A percentile compares a stretch with the other conserved stretches of the same genome.
Conservation (phyloP, 2,329 filamentous ascomycete species). For the Coccinonectria pachysandricola region DNA sequence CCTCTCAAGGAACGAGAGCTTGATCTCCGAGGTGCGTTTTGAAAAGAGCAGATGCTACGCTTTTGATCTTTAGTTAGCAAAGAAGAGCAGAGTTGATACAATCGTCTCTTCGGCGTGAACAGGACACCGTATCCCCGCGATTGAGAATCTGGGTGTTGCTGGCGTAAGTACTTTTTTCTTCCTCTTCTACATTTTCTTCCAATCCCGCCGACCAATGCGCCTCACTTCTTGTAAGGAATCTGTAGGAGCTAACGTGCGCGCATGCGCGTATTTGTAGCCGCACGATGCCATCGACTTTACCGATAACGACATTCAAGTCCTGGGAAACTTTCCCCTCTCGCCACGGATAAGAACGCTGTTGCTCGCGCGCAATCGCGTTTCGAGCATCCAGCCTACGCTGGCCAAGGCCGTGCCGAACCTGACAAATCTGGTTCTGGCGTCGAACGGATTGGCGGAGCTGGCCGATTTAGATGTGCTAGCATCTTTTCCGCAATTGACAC, state of each 20-base stretch:
- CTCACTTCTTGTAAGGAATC: no score
- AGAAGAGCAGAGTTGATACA: constrained; percentile 71
- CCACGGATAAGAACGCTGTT: constrained; percentile 81
- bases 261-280: constrained; percentile 46
- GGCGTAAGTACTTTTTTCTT: constrained; percentile 49
- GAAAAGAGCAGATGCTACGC: constrained; percentile 98
- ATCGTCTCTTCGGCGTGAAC: constrained; percentile 39
- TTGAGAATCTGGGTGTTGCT: constrained; percentile 95
- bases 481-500: constrained; percentile 59
- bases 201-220: background rate
- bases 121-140: constrained; percentile 96
- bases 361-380: constrained; percentile 79
- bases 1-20: constrained; percentile 97
- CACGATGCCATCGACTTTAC: constrained; percentile 97
- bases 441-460: constrained; percentile 75
- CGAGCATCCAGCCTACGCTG: constrained; percentile 67
- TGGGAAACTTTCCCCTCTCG: constrained; percentile 87
- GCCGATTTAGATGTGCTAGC: constrained; percentile 77
- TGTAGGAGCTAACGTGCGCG: constrained; percentile 5
- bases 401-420: constrained; percentile 71
- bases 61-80: constrained; percentile 24
- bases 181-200: constrained; percentile 1
- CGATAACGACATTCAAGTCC: constrained; percentile 87
- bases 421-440: constrained; percentile 68
- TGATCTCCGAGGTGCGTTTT: constrained; percentile 93